phyloP scores from a whole-genome alignment of 2,329 filamentous ascomycete genomes.

The Alternaria incomplexa region DNA sequence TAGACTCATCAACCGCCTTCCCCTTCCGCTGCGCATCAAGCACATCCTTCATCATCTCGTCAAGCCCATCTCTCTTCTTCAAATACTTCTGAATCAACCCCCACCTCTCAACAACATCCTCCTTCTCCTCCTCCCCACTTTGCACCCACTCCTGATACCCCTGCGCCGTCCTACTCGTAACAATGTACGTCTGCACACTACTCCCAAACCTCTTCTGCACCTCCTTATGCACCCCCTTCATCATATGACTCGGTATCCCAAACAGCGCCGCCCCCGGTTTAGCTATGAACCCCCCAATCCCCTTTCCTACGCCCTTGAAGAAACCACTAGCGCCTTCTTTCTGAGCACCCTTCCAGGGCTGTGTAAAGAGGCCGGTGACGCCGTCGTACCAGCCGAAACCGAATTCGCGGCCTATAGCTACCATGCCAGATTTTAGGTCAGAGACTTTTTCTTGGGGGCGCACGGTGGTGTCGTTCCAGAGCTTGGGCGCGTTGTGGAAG shows the following conservation, averaged over 20 bases:
- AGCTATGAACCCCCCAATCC: conserved; percentile 27
- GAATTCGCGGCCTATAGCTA: conserved; percentile 28
- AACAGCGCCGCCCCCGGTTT: conserved; percentile 29
- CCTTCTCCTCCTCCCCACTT: conserved; percentile 19
- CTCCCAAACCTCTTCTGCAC: conserved; percentile 19
- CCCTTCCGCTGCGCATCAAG: background rate
- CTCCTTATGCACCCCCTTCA: conserved; percentile 25
- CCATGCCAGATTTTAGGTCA: conserved; percentile 24
- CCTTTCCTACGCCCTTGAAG: conserved; percentile 33
- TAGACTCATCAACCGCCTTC: background rate
- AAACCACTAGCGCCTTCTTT: conserved; percentile 30
- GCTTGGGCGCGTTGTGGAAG: conserved; percentile 29
- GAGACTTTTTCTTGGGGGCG: conserved; percentile 23
- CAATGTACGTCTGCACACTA: conserved; percentile 17
- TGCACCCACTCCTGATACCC: conserved; percentile 27
- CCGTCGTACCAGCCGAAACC: conserved; percentile 32
- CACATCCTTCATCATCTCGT: conserved; percentile 29
- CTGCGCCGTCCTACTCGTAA: conserved; percentile 22
- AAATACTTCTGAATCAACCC: conserved; percentile 14
- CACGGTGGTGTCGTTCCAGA: conserved; percentile 31
- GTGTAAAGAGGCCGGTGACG: conserved; percentile 26
- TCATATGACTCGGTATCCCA: conserved; percentile 21
- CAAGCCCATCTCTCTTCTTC: conserved; percentile 9
- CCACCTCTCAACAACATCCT: conserved; percentile 22
- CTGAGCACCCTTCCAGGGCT: conserved; percentile 26